Base-by-base conservation (phyloP, 257 asterid genomes). In the Fraxinus anomala region DNA sequence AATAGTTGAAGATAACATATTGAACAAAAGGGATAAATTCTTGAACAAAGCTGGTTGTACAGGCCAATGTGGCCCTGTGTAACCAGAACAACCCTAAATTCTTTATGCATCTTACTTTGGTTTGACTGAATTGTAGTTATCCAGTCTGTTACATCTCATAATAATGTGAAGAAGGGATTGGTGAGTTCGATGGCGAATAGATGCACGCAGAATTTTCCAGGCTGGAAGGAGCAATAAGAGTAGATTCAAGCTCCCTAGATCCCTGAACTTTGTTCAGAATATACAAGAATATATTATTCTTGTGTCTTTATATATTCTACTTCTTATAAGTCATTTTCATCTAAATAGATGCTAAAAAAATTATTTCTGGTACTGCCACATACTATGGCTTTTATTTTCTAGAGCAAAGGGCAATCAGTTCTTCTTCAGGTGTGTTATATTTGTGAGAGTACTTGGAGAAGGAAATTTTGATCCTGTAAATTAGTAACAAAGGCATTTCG, bases 171-270 rank as follows among this genome's bases (percentile, higher is more conserved):
- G 61, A 34, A 42, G 39, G 66, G 26, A 75, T 12, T n/a, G 73
- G 21, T n/a, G 21, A 77, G 44, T 17, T 40, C 74, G 33, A 17
- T 17, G 78, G 76, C 36, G 36, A 47, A 33, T 73, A 49, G 54
- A 12, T 36, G 1, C 3, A 36, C 7, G 65, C 40, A 66, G 82
- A 75, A 80, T 80, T 78, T 72, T 80, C 81, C 85, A 80, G 79
- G 78, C 85, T 74, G 85, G 77, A 80, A 65, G 40, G 79, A 66
- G 74, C 71, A 51, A 67, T 30, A 68, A 75, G 68, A 76, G n/a
- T 59, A 61, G 49, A 69, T 17, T 30, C 44, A 56, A 17, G 73
- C 51, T 69, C 28, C 73, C 23, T 33, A 13, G 54, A 69, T 69
- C 51, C 54, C 30, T n/a, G 30, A 23, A 36, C 23, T 56, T 56